A percentile compares a stretch with the other conserved stretches of the same genome.
These are phyloP conservation scores for Cucurbita moschata DNA, from an alignment of 306 rosid species.

Conservation along the genomic window DNA sequence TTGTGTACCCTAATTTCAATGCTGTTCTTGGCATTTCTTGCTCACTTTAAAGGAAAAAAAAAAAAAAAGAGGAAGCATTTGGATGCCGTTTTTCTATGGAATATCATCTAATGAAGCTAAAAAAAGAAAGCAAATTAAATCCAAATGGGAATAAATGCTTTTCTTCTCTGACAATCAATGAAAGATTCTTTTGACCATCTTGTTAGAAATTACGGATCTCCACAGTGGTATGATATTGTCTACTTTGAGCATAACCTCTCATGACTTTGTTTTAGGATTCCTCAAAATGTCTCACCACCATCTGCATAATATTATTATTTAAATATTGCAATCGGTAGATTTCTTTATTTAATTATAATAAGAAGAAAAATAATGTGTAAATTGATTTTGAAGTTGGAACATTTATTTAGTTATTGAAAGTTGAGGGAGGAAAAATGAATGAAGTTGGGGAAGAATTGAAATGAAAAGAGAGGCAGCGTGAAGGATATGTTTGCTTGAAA, in stretches of 20 bases:
- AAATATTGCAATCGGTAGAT: neutral
- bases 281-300: too few relatives aligned
- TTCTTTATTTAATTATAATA: neutral
- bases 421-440: neutral
- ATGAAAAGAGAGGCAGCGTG: conserved; percentile 20
- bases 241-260: too few relatives aligned
- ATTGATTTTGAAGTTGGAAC: too few relatives aligned
- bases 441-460: neutral
- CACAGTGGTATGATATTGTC: too few relatives aligned
- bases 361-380: neutral
- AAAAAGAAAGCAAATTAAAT: neutral
- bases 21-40: neutral
- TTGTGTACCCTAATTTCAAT: neutral
- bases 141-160: conserved; percentile 59
- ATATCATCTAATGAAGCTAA: neutral
- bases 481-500: conserved; percentile 79
- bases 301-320: too few relatives aligned
- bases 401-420: neutral
- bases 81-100: neutral
- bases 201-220: too few relatives aligned
- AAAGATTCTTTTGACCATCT: conserved; percentile 36
- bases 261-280: too few relatives aligned
- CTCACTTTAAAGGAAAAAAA: neutral
- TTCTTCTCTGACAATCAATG: conserved; percentile 76
- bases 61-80: neutral